phyloP scores from a whole-genome alignment of 176 grass and related monocot genomes.

The Themeda triandra region DNA sequence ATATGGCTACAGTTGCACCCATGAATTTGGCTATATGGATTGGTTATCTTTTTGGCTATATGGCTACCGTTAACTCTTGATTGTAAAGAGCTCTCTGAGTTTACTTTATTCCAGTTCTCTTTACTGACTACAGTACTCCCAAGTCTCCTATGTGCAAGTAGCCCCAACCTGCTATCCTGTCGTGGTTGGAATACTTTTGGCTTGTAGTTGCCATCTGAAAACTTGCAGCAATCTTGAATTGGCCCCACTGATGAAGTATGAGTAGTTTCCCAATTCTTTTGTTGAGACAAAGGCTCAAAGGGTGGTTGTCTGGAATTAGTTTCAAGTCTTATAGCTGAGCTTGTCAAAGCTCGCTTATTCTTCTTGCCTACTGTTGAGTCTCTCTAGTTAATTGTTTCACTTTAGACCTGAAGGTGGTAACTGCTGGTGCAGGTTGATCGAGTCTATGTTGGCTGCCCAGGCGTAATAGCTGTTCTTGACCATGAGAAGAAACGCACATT shows the following conservation, averaged over 20 bases:
- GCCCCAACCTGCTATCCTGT: neutral
- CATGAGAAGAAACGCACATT: slow-evolving; percentile 90
- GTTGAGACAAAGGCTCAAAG: neutral
- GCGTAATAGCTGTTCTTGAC: slow-evolving; percentile 82
- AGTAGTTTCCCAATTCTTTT: neutral
- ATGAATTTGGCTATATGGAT: too few species aligned
- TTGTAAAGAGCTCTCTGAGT: neutral
- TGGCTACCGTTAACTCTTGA: neutral
- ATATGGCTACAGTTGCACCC: neutral
- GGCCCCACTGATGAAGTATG: neutral
- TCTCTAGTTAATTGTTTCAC: neutral
- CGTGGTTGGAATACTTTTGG: neutral
- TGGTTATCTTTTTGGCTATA: neutral
- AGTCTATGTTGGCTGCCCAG: slow-evolving; percentile 74
- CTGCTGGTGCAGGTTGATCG: slow-evolving; percentile 63
- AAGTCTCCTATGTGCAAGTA: neutral
- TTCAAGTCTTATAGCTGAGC: neutral
- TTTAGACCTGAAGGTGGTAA: neutral
- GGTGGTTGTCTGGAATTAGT: neutral
- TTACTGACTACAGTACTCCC: neutral
- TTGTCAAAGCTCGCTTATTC: neutral
- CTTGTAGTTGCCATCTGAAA: neutral
- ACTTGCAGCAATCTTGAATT: neutral
- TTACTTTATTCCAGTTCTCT: neutral
- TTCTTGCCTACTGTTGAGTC: neutral